Evolutionary conservation across 148 eudicot genomes (phyloP).

Genomic region (Rhododendron molle): DNA sequence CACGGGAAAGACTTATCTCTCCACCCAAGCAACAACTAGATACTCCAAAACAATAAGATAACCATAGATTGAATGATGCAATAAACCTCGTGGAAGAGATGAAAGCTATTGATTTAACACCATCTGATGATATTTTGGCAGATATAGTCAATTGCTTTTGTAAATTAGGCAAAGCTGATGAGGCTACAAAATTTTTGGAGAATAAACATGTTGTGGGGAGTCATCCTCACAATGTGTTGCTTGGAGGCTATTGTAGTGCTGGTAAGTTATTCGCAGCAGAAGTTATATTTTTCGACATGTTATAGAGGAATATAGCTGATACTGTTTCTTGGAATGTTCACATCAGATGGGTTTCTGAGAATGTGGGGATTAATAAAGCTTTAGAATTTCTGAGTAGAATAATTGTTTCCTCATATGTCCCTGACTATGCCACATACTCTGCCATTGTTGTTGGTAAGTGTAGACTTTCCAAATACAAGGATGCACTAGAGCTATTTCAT

Average conservation of each 20-base stretch:
- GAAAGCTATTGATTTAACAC: conserved; percentile 28
- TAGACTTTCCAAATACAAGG: conserved; percentile 27
- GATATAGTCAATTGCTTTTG: conserved; percentile 40
- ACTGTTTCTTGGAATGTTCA: conserved; percentile 52
- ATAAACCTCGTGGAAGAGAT: conserved; percentile 44
- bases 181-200: conserved; percentile 44
- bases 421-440: conserved; percentile 57
- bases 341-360: conserved; percentile 45
- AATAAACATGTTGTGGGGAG: conserved; percentile 29
- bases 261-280: conserved; percentile 27
- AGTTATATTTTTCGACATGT: conserved; percentile 39
- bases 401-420: conserved; percentile 41
- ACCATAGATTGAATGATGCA: conserved; percentile 39
- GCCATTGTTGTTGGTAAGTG: conserved; percentile 58
- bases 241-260: conserved; percentile 40
- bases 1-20: too few species aligned
- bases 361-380: conserved; percentile 24
- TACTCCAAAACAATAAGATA: too few species aligned
- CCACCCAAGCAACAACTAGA: too few species aligned
- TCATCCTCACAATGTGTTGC: conserved; percentile 48
- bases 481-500: conserved; percentile 43
- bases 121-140: conserved; percentile 30
- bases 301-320: conserved; percentile 32
- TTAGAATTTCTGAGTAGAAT: conserved; percentile 48
- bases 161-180: conserved; percentile 29